Conservation (phyloP, 2,329 filamentous ascomycete species). For the Xylariaceae sp. region DNA sequence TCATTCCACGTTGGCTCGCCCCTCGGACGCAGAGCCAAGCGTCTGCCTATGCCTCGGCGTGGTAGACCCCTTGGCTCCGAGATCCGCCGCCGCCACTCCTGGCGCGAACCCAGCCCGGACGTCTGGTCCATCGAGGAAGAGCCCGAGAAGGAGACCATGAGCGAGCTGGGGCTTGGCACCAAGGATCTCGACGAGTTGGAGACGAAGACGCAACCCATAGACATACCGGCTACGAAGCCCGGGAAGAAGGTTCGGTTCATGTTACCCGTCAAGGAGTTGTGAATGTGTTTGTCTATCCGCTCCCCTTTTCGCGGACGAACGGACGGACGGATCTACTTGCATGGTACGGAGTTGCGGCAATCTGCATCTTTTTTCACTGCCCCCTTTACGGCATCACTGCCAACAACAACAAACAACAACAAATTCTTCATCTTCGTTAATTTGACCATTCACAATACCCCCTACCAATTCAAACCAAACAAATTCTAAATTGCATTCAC, state of each 20-base stretch:
- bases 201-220: conserved; percentile 33
- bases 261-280: conserved; percentile 41
- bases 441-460: not conserved
- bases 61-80: conserved; percentile 31
- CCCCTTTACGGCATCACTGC: conserved; percentile 7
- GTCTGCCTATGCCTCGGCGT: conserved; percentile 34
- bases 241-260: conserved; percentile 54
- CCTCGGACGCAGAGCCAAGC: conserved; percentile 25
- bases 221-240: conserved; percentile 44
- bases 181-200: conserved; percentile 28
- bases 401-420: not conserved
- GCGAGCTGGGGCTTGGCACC: conserved; percentile 37
- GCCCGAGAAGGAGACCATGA: conserved; percentile 48
- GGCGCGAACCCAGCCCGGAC: conserved; percentile 54
- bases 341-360: conserved; percentile 15
- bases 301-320: not conserved
- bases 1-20: conserved; percentile 33
- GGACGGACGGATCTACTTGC: conserved; percentile 5
- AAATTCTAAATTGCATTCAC: not conserved
- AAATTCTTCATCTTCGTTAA: conserved; percentile 2
- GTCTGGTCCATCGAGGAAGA: conserved; percentile 58
- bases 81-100: conserved; percentile 43
- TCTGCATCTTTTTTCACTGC: conserved; percentile 2
- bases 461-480: not conserved
- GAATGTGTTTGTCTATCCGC: conserved; percentile 7